Percentiles rank a stretch among this genome's conserved stretches.
phyloP scores from a whole-genome alignment of 2,329 filamentous ascomycete species.

The Fusarium pseudograminearum region DNA sequence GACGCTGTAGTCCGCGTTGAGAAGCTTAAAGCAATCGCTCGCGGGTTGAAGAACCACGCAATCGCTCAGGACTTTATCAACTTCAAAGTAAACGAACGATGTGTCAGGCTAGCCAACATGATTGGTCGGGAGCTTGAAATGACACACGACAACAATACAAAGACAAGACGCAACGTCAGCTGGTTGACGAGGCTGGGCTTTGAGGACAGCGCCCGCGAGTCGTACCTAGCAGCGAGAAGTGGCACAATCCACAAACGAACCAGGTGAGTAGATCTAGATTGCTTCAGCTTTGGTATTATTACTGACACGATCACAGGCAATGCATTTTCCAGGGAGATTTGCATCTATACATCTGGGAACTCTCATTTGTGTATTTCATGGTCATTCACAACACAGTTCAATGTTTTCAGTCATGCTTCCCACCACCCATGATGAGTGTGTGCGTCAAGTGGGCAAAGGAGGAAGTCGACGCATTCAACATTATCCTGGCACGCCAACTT shows the following conservation, averaged over 20 bases:
- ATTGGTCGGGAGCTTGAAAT: slow-evolving; percentile 82
- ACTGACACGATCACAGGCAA: slow-evolving; percentile 68
- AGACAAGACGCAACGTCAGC: slow-evolving; percentile 82
- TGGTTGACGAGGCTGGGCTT: slow-evolving; percentile 91
- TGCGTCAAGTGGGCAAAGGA: slow-evolving; percentile 99
- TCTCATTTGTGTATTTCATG: slow-evolving; percentile 96
- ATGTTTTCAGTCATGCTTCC: slow-evolving; percentile 89
- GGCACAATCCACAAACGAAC: slow-evolving; percentile 84
- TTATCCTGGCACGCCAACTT: slow-evolving; percentile 82
- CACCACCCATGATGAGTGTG: slow-evolving; percentile 87
- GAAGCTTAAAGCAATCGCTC: slow-evolving; percentile 82
- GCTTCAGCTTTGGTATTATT: not conserved
- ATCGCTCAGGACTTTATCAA: slow-evolving; percentile 93
- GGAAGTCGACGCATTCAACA: slow-evolving; percentile 91
- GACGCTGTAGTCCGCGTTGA: slow-evolving; percentile 86
- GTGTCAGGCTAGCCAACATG: slow-evolving; percentile 78
- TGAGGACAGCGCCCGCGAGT: slow-evolving; percentile 88
- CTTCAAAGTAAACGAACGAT: slow-evolving; percentile 89
- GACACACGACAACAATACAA: slow-evolving; percentile 79
- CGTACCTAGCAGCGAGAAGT: slow-evolving; percentile 84
- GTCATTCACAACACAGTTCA: slow-evolving; percentile 93
- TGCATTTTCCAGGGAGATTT: slow-evolving; percentile 96
- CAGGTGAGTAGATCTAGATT: slow-evolving; percentile 64
- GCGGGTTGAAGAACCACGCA: slow-evolving; percentile 83
- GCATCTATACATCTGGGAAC: slow-evolving; percentile 91